These are phyloP conservation scores for Solanum lignicaule DNA, from an alignment of 257 asterid species.

Conservation along the genomic window DNA sequence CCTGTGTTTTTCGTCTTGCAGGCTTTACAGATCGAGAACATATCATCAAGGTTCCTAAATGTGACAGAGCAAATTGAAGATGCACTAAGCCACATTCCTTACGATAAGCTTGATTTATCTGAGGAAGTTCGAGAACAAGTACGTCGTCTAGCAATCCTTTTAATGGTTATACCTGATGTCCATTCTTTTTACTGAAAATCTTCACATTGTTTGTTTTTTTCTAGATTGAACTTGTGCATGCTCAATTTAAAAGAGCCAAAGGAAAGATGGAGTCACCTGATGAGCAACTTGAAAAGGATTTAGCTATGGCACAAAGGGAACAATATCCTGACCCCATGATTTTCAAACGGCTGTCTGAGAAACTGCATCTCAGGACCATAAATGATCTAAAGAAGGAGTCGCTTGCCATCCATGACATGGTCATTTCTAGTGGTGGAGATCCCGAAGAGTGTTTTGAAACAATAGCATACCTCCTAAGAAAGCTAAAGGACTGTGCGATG, in stretches of 20 bases:
- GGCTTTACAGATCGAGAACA: conserved; percentile 74
- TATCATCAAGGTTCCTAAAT: conserved; percentile 47
- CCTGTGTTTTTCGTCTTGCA: conserved; percentile 14
- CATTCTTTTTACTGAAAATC: conserved; percentile 2
- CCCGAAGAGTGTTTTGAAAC: conserved; percentile 73
- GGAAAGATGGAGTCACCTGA: conserved; percentile 73
- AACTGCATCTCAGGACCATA: conserved; percentile 62
- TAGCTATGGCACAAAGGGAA: conserved; percentile 70
- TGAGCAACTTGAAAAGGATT: conserved; percentile 63
- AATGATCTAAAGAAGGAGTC: conserved; percentile 69
- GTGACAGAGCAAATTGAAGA: conserved; percentile 65
- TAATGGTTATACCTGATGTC: not conserved
- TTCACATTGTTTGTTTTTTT: not conserved
- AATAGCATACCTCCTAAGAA: conserved; percentile 61
- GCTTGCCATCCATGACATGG: conserved; percentile 77
- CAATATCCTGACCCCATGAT: conserved; percentile 54
- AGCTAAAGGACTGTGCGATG: conserved; percentile 60
- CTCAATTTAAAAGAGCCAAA: conserved; percentile 77
- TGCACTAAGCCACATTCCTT: conserved; percentile 62
- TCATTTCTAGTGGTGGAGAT: conserved; percentile 60
- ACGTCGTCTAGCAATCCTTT: not conserved
- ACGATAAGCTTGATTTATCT: conserved; percentile 51
- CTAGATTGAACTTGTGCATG: conserved; percentile 83
- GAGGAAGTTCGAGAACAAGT: conserved; percentile 99
- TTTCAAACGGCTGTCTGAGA: conserved; percentile 75